Evolutionary conservation across 2,329 filamentous ascomycete species (phyloP).

Genomic region (Capronia coronata): DNA sequence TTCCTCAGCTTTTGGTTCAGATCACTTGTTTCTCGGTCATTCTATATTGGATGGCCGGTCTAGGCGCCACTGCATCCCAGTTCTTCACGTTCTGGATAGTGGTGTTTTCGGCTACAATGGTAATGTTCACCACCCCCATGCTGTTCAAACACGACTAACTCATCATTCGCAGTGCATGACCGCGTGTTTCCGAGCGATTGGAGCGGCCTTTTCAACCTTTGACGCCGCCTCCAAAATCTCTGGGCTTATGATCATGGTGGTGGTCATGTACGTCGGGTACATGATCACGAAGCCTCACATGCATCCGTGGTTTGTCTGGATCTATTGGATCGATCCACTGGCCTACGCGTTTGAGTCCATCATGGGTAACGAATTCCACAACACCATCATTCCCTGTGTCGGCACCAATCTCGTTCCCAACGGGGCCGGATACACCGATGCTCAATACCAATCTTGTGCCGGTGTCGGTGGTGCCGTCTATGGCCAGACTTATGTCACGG

Average conservation of each 20-base stretch:
- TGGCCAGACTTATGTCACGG: slow-evolving; percentile 47
- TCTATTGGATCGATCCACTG: slow-evolving; percentile 38
- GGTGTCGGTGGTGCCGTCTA: slow-evolving; percentile 51
- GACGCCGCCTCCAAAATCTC: slow-evolving; percentile 54
- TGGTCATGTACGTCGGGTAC: slow-evolving; percentile 41
- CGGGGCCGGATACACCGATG: slow-evolving; percentile 32
- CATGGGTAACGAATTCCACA: slow-evolving; percentile 35
- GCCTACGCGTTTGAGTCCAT: slow-evolving; percentile 37
- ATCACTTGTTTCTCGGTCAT: slow-evolving; percentile 53
- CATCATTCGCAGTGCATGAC: slow-evolving; percentile 45
- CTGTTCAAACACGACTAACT: not conserved
- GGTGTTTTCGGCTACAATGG: slow-evolving; percentile 48
- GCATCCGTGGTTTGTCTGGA: slow-evolving; percentile 47
- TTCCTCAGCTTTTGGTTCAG: slow-evolving; percentile 54
- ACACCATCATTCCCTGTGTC: slow-evolving; percentile 34
- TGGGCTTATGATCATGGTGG: slow-evolving; percentile 35
- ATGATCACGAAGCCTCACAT: slow-evolving; percentile 43
- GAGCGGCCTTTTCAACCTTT: slow-evolving; percentile 51
- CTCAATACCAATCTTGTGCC: slow-evolving; percentile 52
- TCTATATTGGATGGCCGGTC: slow-evolving; percentile 58
- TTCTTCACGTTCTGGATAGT: slow-evolving; percentile 59
- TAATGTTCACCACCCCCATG: slow-evolving; percentile 25
- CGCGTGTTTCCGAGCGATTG: slow-evolving; percentile 52
- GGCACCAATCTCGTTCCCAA: slow-evolving; percentile 34
- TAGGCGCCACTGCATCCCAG: slow-evolving; percentile 45